Conservation (phyloP, 169 alveolate species). For the Plasmodium inui region DNA sequence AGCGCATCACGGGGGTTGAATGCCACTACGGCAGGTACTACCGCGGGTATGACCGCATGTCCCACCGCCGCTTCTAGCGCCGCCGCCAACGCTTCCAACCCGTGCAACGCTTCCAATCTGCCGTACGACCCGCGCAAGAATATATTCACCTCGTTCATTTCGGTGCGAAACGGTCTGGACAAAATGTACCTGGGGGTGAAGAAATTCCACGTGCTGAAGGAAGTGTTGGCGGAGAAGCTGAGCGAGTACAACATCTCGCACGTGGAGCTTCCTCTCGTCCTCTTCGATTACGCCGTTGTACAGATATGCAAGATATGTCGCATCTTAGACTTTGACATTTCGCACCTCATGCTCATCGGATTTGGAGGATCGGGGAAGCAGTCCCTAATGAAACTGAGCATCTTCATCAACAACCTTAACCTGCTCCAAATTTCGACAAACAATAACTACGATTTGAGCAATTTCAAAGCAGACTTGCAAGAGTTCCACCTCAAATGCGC, state of each 20-base stretch:
- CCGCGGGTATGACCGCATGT: too few relatives aligned
- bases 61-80: too few relatives aligned
- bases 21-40: too few relatives aligned
- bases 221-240: conserved; percentile 91
- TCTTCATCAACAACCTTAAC: conserved; percentile 92
- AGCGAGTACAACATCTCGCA: conserved; percentile 92
- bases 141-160: conserved; percentile 91
- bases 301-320: conserved; percentile 95
- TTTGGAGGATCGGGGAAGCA: conserved; percentile 98
- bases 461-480: conserved; percentile 92
- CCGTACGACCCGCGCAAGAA: conserved; percentile 85
- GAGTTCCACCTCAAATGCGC: conserved; percentile 95
- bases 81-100: not conserved
- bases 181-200: conserved; percentile 87
- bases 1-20: conserved; percentile 78
- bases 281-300: conserved; percentile 95
- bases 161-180: conserved; percentile 92
- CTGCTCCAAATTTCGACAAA: conserved; percentile 91
- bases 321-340: conserved; percentile 93
- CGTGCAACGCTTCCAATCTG: not conserved
- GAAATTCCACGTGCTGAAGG: conserved; percentile 89
- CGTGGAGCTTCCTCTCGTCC: conserved; percentile 94
- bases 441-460: conserved; percentile 91
- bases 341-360: conserved; percentile 96
- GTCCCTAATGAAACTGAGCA: conserved; percentile 93